Evolutionary conservation across 2,329 filamentous ascomycete genomes (phyloP).

Genomic region (Trichoderma atrobrunneum): DNA sequence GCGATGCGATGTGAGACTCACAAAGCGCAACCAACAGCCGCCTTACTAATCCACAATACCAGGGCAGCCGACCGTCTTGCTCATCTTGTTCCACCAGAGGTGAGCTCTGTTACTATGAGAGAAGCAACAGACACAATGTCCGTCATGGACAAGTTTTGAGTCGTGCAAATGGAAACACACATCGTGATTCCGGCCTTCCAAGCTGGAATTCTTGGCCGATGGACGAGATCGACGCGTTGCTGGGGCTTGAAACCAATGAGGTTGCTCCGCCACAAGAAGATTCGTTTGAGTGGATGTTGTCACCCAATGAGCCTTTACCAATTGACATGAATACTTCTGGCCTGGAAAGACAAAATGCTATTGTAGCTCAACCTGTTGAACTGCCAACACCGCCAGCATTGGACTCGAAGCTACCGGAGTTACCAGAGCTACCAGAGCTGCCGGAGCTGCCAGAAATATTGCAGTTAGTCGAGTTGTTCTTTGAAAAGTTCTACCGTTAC

Average conservation of each 20-base stretch:
- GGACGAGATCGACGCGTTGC: neutral
- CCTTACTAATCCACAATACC: neutral
- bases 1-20: slow-evolving; percentile 25
- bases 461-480: slow-evolving; percentile 26
- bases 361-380: neutral
- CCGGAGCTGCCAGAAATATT: slow-evolving; percentile 19
- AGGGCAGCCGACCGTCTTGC: slow-evolving; percentile 24
- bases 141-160: neutral
- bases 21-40: neutral
- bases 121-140: neutral
- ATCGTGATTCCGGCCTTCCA: neutral
- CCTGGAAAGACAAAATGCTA: neutral
- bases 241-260: neutral
- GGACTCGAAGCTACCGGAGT: slow-evolving; percentile 21
- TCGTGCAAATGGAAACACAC: neutral
- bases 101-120: slow-evolving; percentile 25
- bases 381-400: neutral
- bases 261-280: neutral
- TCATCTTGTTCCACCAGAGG: slow-evolving; percentile 24
- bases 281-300: neutral
- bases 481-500: slow-evolving; percentile 24
- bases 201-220: slow-evolving; percentile 11
- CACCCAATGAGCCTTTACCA: neutral
- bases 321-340: neutral
- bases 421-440: slow-evolving; percentile 2